Base-by-base conservation (phyloP, 768 basidiomycete species). In the Rhizopogon vinicolor region DNA sequence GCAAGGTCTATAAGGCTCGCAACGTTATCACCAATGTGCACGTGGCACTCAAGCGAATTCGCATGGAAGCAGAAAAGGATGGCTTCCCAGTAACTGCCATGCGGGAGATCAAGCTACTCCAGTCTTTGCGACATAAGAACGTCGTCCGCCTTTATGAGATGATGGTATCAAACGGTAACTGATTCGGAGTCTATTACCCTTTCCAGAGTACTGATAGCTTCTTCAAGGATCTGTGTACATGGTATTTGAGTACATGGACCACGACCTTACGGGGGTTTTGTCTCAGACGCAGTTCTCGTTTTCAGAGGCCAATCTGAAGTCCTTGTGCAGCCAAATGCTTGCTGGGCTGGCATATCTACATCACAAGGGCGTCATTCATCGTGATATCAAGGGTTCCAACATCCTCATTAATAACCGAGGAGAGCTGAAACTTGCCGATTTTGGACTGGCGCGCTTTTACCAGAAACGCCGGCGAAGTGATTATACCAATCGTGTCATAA, bases 211-310 rank as follows among this genome's bases (percentile, higher is more conserved):
- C 53, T 69, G 37, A 67, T 33, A 8, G 10, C 25, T 10, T 56
- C 53, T 48, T 16, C 5, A 63, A 98, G 96, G 93, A 56, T 87
- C 89, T 46, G 95, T 97, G 41, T 96, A 93, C 73, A 99, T 99
- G 97, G 96, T 99, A 40, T 93, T 98, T 64, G 95, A 98, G 70
- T 99, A 99, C 71, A 91, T 97, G 91, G 94, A 99, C 64, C 96
- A 98, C 67, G 97, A 99, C 67, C 77, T 99, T 52, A 98, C 95
- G 2, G 97, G 97, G 3, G 80, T 98, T 50, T 78, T 99, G 28
- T 91, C 93, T 2, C 95, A 98, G 73, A 89, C 83, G 1, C 88
- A 93, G 64, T 91, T 98, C 63, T 76, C 67, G 40, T 98, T 99
- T 67, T 80, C 83, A 0, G 81, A 85, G 19, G 92, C 90, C 19